Evolutionary conservation across 2,329 filamentous ascomycete genomes (phyloP).

Genomic region (Lecanicillium sp.): DNA sequence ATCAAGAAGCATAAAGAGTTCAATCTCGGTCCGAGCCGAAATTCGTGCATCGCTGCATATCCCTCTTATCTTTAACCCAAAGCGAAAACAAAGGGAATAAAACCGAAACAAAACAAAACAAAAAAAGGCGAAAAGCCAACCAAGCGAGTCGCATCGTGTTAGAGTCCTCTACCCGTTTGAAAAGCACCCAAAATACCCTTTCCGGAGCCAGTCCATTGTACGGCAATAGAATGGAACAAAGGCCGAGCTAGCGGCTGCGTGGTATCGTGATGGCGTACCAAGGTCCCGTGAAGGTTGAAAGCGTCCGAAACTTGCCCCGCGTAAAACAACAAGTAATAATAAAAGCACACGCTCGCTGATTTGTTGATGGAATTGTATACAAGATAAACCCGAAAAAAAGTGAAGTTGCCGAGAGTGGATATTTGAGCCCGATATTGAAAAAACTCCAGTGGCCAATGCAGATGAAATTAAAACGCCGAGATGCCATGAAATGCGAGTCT

Average conservation of each 20-base stretch:
- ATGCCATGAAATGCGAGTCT: slow-evolving; percentile 26
- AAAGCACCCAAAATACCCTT: slow-evolving; percentile 42
- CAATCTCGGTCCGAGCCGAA: slow-evolving; percentile 41
- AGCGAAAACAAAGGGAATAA: slow-evolving; percentile 19
- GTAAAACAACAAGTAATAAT: slow-evolving; percentile 19
- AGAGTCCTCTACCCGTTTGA: slow-evolving; percentile 38
- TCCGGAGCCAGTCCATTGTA: slow-evolving; percentile 47
- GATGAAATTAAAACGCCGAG: slow-evolving; percentile 30
- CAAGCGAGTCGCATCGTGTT: slow-evolving; percentile 37
- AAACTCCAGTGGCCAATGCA: slow-evolving; percentile 37
- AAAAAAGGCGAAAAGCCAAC: slow-evolving; percentile 17
- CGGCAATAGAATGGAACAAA: slow-evolving; percentile 31
- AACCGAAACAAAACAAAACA: slow-evolving; percentile 19
- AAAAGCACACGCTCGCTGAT: slow-evolving; percentile 34
- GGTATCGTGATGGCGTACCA: not conserved
- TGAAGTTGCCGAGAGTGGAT: slow-evolving; percentile 22
- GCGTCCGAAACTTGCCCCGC: slow-evolving; percentile 19
- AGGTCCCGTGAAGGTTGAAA: slow-evolving; percentile 14
- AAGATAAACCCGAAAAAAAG: not conserved
- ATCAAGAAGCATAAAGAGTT: slow-evolving; percentile 35
- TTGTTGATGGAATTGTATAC: slow-evolving; percentile 11
- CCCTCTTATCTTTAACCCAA: slow-evolving; percentile 44
- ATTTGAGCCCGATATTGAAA: slow-evolving; percentile 24
- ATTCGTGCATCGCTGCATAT: slow-evolving; percentile 56
- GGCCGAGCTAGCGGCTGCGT: slow-evolving; percentile 41